Base-by-base conservation (phyloP, 805 yeast species). In the Pichia paraexigua region DNA sequence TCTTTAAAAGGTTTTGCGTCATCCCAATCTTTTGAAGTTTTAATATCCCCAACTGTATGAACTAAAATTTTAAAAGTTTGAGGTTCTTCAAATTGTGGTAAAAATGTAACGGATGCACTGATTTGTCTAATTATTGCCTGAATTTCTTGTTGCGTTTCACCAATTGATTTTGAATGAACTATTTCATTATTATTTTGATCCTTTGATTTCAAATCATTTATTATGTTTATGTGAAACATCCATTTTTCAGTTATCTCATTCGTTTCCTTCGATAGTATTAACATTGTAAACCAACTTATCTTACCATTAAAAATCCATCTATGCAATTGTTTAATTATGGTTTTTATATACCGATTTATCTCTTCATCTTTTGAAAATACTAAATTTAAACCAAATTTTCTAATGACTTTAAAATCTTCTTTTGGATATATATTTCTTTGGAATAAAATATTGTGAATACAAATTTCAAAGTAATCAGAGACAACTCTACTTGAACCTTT, bases 371-470 rank as follows among this genome's bases (percentile, higher is more conserved):
- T 76, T 3, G 87, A 79, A 27, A 85, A 78, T 43, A 91, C 71
- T 67, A 91, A 68, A 51, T 83, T 85, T 50, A 91, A 67, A 21
- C 87, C 96, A 66, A 88, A 92, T 63, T 88, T 89, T 58, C 79
- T 76, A 2, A 87, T 89, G 1, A 83, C 74, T 48, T 76, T 76
- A 67, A 92, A 91, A 63, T 89, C 96, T 55, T 87, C 95, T 4
- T 87, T 75, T 0, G 96, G 96, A 60, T 91, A 91, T 20, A 91
- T 82, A 0, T 95, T 96, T 48, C 98, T 71, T 65, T 92, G 97
- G 64, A 85, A 91, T 6, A 92, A 75, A 25, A 91, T 87, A 46
- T 83, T 80, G 62, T 88, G 85, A 49, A 91, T 82, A 49, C 92
- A 79, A 63, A 81, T 87, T 59, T 87, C 86, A 60, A 91, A 87